Evolutionary conservation across 2,329 filamentous ascomycete genomes (phyloP), one percentile per base, ranked within the genome.

Genomic region (Hymenoscyphus occultus): DNA sequence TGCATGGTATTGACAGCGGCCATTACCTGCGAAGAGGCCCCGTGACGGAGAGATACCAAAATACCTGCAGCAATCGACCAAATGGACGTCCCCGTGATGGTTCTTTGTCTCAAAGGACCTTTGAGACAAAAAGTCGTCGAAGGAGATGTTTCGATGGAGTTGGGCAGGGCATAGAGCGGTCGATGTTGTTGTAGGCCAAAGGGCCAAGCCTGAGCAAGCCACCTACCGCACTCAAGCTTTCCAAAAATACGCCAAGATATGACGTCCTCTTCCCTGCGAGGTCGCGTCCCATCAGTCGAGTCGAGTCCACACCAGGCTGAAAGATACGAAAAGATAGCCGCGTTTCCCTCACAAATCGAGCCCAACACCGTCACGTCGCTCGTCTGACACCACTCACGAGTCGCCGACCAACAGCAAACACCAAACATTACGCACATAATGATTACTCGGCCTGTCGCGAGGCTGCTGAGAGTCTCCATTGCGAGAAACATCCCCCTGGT

Each of bases 371-470:
- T 13, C 19, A 22, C 13, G 12, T 12, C 22, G 48, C 48, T 28
- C 48, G 48, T 54, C 48, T 54, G 48, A 54, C 48, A 54, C 48
- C 9, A 28, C 22, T 13, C 48, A 54, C 45, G 45, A 51, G 45
- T 51, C 45, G 32, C 45, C 13, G 4, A 28, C 19, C 7, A 51
- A 51, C 16, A 22, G 16, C 54, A 35, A n/a, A 57, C 54, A 57
- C 32, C 54, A 57, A 39, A 14, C 4, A 45, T 39, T 7, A 19
- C 59, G 31, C n/a, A 31, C 61, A 67, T 4, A 14, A 73, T 73
- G 72, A 70, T 73, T 65, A 68, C 66, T 22, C 67, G 68, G 64
- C 58, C 66, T 19, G 59, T 64, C 12, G 35, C 58, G 39, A 66
- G 60, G 40, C 63, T 70, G 56, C 45, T 66, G 2, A 62, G 61